These are phyloP conservation scores for Petunia hybrid DNA, from an alignment of 305 asterid species.

Conservation along the genomic window DNA sequence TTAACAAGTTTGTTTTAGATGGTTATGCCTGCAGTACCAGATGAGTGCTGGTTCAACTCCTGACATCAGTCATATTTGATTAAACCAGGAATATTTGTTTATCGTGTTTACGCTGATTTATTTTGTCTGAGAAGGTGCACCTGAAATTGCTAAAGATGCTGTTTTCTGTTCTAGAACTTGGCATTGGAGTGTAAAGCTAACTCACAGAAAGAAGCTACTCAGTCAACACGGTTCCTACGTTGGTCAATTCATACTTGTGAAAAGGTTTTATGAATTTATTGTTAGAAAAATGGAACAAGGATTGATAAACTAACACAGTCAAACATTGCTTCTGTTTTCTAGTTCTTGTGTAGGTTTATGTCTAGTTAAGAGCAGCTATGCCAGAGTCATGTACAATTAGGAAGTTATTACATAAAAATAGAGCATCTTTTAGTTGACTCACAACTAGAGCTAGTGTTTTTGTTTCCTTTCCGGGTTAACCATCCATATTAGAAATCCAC, in stretches of 20 bases:
- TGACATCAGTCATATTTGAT: too few relatives aligned
- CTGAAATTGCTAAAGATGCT: too few relatives aligned
- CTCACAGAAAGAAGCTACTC: slow-evolving; percentile 12
- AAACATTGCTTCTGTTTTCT: background rate
- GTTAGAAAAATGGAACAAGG: background rate
- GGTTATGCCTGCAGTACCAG: too few relatives aligned
- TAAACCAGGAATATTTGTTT: too few relatives aligned
- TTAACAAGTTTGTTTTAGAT: too few relatives aligned
- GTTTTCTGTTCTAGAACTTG: background rate
- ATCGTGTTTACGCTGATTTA: too few relatives aligned
- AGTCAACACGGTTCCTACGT: slow-evolving; percentile 28
- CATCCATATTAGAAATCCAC: background rate
- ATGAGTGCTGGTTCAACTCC: too few relatives aligned
- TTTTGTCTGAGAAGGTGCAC: too few relatives aligned
- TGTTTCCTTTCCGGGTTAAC: background rate
- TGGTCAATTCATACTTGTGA: background rate
- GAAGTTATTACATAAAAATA: background rate
- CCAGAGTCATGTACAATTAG: background rate
- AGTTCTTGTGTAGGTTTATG: background rate
- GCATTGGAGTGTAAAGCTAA: background rate
- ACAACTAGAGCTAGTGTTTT: background rate
- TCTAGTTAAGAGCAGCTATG: background rate
- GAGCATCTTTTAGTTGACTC: background rate
- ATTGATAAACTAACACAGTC: background rate
- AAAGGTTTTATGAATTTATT: background rate